Evolutionary conservation across 352 stramenopile species (phyloP).

Genomic region (Phytophthora sansomeana): DNA sequence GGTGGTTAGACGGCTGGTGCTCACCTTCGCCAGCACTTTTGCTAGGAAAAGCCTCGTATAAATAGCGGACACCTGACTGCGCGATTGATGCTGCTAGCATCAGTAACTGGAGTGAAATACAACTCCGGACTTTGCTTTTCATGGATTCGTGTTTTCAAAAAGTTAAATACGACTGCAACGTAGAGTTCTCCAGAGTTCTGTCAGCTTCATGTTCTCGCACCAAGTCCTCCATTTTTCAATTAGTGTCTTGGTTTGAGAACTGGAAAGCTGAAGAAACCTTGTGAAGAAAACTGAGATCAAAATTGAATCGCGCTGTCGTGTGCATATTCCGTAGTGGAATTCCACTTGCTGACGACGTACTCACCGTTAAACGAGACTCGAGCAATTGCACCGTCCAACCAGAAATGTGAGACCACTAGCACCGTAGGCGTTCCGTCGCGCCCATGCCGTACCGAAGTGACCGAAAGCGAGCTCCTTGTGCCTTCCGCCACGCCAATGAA

Average conservation of each 20-base stretch:
- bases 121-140: not conserved
- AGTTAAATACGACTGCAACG: conserved; percentile 42
- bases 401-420: conserved; percentile 18
- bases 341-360: conserved; percentile 15
- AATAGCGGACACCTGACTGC: conserved; percentile 13
- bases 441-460: conserved; percentile 23
- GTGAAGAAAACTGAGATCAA: conserved; percentile 32
- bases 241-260: conserved; percentile 7
- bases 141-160: conserved; percentile 39
- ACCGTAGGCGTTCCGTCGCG: conserved; percentile 38
- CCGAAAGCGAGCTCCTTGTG: conserved; percentile 14
- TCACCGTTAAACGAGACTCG: conserved; percentile 17
- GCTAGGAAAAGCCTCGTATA: conserved; percentile 21
- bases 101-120: not conserved
- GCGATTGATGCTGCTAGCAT: not conserved
- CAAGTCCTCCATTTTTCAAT: not conserved
- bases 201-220: conserved; percentile 6
- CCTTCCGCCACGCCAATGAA: conserved; percentile 21
- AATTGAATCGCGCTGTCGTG: conserved; percentile 39
- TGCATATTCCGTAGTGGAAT: conserved; percentile 31
- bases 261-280: conserved; percentile 4
- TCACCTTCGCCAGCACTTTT: not conserved
- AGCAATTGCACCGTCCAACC: conserved; percentile 17
- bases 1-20: not conserved
- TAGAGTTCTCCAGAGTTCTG: conserved; percentile 20